Evolutionary conservation across 305 asterid genomes (phyloP).

Genomic region (Fraxinus angustifolia): DNA sequence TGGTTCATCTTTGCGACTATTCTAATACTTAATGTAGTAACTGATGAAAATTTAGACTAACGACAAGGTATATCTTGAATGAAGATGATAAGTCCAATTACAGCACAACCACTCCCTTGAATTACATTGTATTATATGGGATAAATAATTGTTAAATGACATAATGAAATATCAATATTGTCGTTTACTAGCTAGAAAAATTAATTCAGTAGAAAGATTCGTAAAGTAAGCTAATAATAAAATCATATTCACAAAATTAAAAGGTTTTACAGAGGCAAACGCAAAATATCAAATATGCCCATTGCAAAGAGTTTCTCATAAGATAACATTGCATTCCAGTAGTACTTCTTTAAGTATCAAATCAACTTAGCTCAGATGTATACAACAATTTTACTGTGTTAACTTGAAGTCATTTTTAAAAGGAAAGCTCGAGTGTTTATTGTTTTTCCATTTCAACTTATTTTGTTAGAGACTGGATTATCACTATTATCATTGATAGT

Average conservation of each 20-base stretch:
- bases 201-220: neutral
- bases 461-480: neutral
- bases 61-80: neutral
- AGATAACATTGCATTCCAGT: neutral
- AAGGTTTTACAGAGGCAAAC: neutral
- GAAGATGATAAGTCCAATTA: neutral
- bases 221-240: neutral
- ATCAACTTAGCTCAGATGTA: neutral
- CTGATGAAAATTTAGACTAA: neutral
- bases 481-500: neutral
- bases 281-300: neutral
- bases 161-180: neutral
- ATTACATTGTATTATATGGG: neutral
- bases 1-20: neutral
- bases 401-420: neutral
- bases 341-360: neutral
- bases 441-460: neutral
- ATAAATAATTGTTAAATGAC: neutral
- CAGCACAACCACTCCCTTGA: neutral
- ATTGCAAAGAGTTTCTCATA: neutral
- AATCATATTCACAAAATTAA: neutral
- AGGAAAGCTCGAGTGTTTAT: neutral
- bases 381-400: neutral
- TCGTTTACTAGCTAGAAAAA: neutral
- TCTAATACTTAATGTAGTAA: neutral